Evolutionary conservation across 2,329 filamentous ascomycete species (phyloP).

Genomic region (Calonectria montana): DNA sequence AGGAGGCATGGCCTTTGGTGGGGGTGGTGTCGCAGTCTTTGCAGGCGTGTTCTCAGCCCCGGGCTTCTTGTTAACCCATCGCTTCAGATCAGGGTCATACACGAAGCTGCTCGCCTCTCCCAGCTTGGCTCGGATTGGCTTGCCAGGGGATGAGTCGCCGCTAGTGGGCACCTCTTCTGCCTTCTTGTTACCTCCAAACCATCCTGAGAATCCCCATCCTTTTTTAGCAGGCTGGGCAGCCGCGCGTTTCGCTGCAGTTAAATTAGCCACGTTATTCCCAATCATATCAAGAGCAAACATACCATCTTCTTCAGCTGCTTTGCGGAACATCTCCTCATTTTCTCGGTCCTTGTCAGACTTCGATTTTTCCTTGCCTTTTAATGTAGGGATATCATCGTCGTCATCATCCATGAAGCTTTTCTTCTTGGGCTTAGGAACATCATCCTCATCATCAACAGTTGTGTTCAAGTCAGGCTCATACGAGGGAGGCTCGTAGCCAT

Average conservation of each 20-base stretch:
- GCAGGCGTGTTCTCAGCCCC: constrained; percentile 71
- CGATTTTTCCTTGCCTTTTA: constrained; percentile 65
- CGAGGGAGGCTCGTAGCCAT: constrained; percentile 67
- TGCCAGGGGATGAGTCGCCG: constrained; percentile 61
- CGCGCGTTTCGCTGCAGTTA: constrained; percentile 68
- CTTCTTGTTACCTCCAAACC: constrained; percentile 83
- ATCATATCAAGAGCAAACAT: constrained; percentile 44
- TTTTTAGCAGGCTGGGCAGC: constrained; percentile 65
- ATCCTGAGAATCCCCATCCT: constrained; percentile 85
- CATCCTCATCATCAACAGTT: constrained; percentile 55
- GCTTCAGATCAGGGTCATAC: constrained; percentile 95
- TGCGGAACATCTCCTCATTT: constrained; percentile 87
- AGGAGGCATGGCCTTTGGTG: constrained; percentile 72
- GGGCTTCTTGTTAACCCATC: constrained; percentile 97
- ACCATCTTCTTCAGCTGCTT: constrained; percentile 82
- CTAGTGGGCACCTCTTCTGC: constrained; percentile 45
- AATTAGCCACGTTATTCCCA: constrained; percentile 26
- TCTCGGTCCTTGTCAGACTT: constrained; percentile 79
- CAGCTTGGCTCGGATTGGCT: constrained; percentile 90
- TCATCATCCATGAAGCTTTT: constrained; percentile 87
- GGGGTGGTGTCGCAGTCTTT: constrained; percentile 79
- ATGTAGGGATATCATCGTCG: constrained; percentile 73
- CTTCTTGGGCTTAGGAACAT: constrained; percentile 73
- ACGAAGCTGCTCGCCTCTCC: constrained; percentile 94
- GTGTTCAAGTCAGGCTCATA: constrained; percentile 63